Percentiles rank a stretch among this genome's conserved stretches.
These are phyloP conservation scores for Aurifilum marmelostoma DNA, from an alignment of 2,329 filamentous ascomycete species.

Conservation along the genomic window DNA sequence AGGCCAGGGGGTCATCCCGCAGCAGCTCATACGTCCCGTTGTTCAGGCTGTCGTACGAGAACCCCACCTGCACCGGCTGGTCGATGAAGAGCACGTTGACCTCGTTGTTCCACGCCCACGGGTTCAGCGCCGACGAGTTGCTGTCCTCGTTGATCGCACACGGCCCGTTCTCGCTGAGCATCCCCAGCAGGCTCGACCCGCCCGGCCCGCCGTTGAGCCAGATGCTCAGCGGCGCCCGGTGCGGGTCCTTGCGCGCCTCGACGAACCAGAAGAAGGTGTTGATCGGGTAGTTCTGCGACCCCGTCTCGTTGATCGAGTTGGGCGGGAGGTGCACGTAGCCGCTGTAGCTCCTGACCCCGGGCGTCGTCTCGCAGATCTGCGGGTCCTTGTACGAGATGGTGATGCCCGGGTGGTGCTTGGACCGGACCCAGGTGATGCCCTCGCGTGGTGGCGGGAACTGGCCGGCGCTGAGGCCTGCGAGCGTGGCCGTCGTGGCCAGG, in stretches of 20 bases:
- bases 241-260: slow-evolving; percentile 48
- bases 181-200: slow-evolving; percentile 56
- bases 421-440: slow-evolving; percentile 25
- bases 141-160: slow-evolving; percentile 55
- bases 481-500: slow-evolving; percentile 8
- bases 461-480: slow-evolving; percentile 17
- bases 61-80: slow-evolving; percentile 48
- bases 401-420: slow-evolving; percentile 58
- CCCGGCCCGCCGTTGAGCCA: slow-evolving; percentile 63
- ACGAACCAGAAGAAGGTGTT: slow-evolving; percentile 72
- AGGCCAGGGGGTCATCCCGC: slow-evolving; percentile 16
- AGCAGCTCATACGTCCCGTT: slow-evolving; percentile 35
- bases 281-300: slow-evolving; percentile 49
- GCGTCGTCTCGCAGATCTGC: slow-evolving; percentile 65
- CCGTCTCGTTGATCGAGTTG: slow-evolving; percentile 38
- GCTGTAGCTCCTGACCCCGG: slow-evolving; percentile 65
- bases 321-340: slow-evolving; percentile 63
- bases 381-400: slow-evolving; percentile 69
- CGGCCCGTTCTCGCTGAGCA: slow-evolving; percentile 55
- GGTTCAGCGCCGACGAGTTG: slow-evolving; percentile 54
- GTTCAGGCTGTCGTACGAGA: slow-evolving; percentile 37
- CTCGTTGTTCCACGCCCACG: slow-evolving; percentile 63
- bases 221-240: slow-evolving; percentile 28
- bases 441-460: slow-evolving; percentile 28
- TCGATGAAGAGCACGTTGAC: slow-evolving; percentile 70